phyloP scores from a whole-genome alignment of 2,329 filamentous ascomycete genomes.

The Ampelomyces quisqualis region DNA sequence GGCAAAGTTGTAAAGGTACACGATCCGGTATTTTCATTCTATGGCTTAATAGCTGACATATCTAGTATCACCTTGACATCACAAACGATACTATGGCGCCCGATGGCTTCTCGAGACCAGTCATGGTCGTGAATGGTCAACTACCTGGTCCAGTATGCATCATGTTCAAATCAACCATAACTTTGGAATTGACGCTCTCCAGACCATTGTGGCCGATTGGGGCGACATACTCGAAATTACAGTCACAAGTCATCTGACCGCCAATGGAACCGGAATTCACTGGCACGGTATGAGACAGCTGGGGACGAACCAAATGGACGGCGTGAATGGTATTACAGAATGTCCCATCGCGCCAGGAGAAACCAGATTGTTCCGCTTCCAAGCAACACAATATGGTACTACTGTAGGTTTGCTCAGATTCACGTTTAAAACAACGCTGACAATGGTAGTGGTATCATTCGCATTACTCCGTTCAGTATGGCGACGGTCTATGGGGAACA shows the following conservation, averaged over 20 bases:
- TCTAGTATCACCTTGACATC: conserved; percentile 48
- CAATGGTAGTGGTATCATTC: conserved; percentile 49
- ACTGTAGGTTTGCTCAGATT: conserved; percentile 19
- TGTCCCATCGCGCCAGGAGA: conserved; percentile 65
- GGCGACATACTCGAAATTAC: conserved; percentile 45
- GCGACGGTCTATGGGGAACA: conserved; percentile 45
- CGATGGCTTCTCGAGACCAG: conserved; percentile 48
- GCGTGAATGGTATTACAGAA: conserved; percentile 57
- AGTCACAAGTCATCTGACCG: conserved; percentile 38
- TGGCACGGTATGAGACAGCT: conserved; percentile 55
- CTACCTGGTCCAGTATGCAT: conserved; percentile 50
- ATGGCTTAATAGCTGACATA: conserved; percentile 6
- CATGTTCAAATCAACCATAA: background rate
- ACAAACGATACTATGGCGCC: conserved; percentile 48
- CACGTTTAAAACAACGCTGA: conserved; percentile 28
- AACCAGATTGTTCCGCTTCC: conserved; percentile 37
- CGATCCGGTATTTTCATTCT: background rate
- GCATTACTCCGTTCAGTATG: conserved; percentile 47
- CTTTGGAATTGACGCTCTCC: conserved; percentile 12
- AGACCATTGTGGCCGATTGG: conserved; percentile 48
- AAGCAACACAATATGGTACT: conserved; percentile 41
- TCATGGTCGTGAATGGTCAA: conserved; percentile 50
- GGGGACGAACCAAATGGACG: conserved; percentile 47
- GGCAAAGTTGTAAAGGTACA: conserved; percentile 40
- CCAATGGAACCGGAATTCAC: conserved; percentile 55